Evolutionary conservation across 495 filamentous ascomycete species (phyloP), one percentile per base, ranked within the genome.

Genomic region (Monascus purpureus): DNA sequence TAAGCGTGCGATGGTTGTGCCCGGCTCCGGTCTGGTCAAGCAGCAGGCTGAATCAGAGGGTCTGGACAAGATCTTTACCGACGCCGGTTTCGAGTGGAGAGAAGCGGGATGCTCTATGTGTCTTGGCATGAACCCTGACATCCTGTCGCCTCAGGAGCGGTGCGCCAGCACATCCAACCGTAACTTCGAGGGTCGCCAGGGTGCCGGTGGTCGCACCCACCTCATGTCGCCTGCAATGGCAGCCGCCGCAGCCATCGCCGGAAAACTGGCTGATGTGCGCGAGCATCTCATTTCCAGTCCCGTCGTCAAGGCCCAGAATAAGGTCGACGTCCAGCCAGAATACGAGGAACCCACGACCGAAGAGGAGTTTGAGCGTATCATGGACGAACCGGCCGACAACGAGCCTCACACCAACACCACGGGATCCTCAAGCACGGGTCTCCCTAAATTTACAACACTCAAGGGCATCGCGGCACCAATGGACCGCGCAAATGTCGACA

Each of bases 31-130:
- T 35, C 68, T 95, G 6, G 80, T 97, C 43, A 97, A 96, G 68
- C 72, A 77, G 48, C 81, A 90, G 53, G 90, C 90, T 11, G 90
- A 97, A 55, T 54, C 70, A 0, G 90, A 97, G 53, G 86, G 87
- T 31, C 75, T 97, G 1, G 82, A 96, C 59, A 81, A 81, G 63
- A 79, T 93, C 42, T 97, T 97, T 54, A 51, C 61, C 13, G 83
- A 93, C 26, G 84, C 90, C 31, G 90, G 90, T 6, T 96, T 95
- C 35, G 90, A 97, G 52, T 96, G 88, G 88, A 72, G 90, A 37
- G 90, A 97, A 67, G 90, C 90, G 36, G 90, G 90, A 27, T 97
- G 90, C 66, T 87, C 80, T 32, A 97, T 97, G 90, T 97, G 90
- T 46, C 71, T 97, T 17, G 90, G 90, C 53, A 97, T 97, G 90